Conservation (phyloP, 139 green algal genomes). For the Ostreobium quekettii region DNA sequence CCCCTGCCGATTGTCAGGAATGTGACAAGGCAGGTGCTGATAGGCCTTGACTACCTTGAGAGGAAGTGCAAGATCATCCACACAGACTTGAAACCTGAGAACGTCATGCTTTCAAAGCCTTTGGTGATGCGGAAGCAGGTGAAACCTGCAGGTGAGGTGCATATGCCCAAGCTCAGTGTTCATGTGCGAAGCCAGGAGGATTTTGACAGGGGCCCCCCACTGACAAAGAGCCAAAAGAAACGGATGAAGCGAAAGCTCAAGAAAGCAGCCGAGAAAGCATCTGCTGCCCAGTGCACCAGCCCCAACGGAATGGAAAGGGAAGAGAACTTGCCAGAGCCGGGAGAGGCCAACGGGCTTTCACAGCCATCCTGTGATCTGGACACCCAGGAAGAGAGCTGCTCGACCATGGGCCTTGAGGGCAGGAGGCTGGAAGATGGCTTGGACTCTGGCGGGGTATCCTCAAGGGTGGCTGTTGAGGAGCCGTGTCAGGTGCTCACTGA, state of each 20-base stretch:
- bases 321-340: not conserved
- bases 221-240: slow-evolving; percentile 88
- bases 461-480: slow-evolving; percentile 5
- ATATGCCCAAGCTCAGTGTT: too few relatives aligned
- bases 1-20: slow-evolving; percentile 75
- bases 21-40: slow-evolving; percentile 72
- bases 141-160: too few relatives aligned
- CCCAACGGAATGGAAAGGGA: not conserved
- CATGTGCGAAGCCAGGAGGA: too few relatives aligned
- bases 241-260: slow-evolving; percentile 75
- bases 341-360: not conserved
- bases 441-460: too few relatives aligned
- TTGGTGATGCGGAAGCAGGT: slow-evolving; percentile 40
- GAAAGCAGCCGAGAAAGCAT: slow-evolving; percentile 35
- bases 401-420: not conserved
- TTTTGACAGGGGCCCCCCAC: too few relatives aligned
- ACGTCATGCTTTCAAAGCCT: slow-evolving; percentile 81
- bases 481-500: slow-evolving; percentile 33
- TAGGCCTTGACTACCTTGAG: slow-evolving; percentile 90
- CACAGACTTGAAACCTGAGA: slow-evolving; percentile 96
- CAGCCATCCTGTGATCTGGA: slow-evolving; percentile 19
- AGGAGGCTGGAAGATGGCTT: not conserved
- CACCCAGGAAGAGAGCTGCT: not conserved
- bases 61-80: slow-evolving; percentile 77
- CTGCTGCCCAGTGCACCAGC: not conserved